Conservation (phyloP, 1,139 yeast species). For the Taiozyma onychis region DNA sequence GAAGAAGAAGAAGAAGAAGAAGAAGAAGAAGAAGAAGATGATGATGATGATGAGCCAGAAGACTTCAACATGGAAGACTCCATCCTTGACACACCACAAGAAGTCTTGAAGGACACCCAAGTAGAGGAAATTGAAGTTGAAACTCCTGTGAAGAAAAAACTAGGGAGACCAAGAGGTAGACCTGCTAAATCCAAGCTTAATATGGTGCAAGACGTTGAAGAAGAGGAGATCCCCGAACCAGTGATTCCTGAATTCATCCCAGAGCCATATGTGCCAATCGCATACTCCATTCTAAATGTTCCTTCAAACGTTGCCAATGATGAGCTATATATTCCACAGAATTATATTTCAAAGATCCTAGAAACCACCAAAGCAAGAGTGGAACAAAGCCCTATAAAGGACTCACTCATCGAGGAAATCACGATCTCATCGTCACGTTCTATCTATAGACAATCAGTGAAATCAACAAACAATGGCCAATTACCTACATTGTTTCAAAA, state of each 20-base stretch:
- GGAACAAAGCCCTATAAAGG: background rate
- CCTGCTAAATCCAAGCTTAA: slow-evolving; percentile 17
- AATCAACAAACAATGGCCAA: slow-evolving; percentile 11
- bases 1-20: slow-evolving; percentile 11
- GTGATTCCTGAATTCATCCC: background rate
- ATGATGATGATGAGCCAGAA: slow-evolving; percentile 18
- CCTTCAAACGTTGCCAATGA: background rate
- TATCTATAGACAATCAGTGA: slow-evolving; percentile 22
- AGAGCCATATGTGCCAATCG: background rate
- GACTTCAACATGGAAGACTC: slow-evolving; percentile 1
- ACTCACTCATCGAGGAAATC: slow-evolving; percentile 35
- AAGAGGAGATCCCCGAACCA: slow-evolving; percentile 14
- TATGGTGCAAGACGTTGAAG: slow-evolving; percentile 6
- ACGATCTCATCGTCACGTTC: slow-evolving; percentile 35
- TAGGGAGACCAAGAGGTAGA: slow-evolving; percentile 18
- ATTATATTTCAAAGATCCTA: background rate
- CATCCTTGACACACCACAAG: background rate
- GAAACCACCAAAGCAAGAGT: background rate
- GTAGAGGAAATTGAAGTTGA: slow-evolving; percentile 21
- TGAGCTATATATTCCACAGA: background rate
- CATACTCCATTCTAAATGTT: background rate
- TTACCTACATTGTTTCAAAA: slow-evolving; percentile 20
- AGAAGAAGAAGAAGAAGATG: no score
- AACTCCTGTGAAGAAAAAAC: slow-evolving; percentile 6
- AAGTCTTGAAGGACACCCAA: slow-evolving; percentile 15